phyloP scores from a whole-genome alignment of 495 filamentous ascomycete species.

The Physcia stellaris region DNA sequence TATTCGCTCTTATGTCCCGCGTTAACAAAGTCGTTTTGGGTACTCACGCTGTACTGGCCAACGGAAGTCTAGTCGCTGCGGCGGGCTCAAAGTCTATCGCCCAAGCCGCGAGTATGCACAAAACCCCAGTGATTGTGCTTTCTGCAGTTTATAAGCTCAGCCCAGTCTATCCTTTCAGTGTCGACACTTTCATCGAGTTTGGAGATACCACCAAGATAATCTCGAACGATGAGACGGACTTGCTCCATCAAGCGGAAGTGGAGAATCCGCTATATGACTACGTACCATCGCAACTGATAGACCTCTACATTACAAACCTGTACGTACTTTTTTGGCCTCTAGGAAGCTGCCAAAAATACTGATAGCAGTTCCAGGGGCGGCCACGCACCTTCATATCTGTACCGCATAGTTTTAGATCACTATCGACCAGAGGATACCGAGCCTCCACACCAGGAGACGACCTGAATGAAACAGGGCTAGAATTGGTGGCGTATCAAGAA shows the following conservation, averaged over 20 bases:
- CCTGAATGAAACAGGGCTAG: neutral
- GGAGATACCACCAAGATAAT: conserved; percentile 65
- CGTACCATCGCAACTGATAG: conserved; percentile 65
- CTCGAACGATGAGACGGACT: conserved; percentile 54
- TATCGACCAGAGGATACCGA: conserved; percentile 72
- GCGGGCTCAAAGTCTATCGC: conserved; percentile 68
- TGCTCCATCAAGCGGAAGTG: conserved; percentile 64
- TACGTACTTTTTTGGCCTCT: conserved; percentile 44
- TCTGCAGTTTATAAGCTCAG: conserved; percentile 82
- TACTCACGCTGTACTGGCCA: conserved; percentile 72
- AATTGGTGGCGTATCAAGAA: too few species aligned
- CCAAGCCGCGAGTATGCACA: conserved; percentile 64
- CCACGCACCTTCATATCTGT: conserved; percentile 67
- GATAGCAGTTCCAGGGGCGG: conserved; percentile 44
- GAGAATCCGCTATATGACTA: conserved; percentile 75
- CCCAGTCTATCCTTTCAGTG: conserved; percentile 71
- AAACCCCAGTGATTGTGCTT: conserved; percentile 70
- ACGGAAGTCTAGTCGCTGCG: conserved; percentile 70
- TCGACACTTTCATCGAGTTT: conserved; percentile 64
- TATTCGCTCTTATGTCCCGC: conserved; percentile 82
- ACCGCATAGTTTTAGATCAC: conserved; percentile 70
- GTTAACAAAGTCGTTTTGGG: conserved; percentile 89
- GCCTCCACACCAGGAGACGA: neutral
- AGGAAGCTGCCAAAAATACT: too few species aligned
- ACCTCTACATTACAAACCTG: conserved; percentile 89